Evolutionary conservation across 257 asterid genomes (phyloP), one percentile per base, ranked within the genome.

Genomic region (Fraxinus pennsylvanica): DNA sequence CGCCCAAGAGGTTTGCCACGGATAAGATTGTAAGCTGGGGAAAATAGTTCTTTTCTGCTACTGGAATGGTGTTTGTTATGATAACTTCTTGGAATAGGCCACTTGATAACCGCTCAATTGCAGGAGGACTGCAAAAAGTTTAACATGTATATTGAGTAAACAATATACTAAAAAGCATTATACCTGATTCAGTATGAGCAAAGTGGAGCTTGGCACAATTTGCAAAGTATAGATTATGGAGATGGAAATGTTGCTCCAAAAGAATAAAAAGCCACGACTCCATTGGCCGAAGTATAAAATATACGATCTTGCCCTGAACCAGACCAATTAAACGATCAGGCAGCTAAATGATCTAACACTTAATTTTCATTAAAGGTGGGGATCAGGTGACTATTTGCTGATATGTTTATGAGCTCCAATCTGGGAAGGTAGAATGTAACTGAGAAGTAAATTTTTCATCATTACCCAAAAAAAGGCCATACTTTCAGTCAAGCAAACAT

Each of bases 61-160:
- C 88, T 12, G 98, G 98, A 72, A 94, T 94, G 76, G 98, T 94
- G 87, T 94, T 94, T 45, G 98, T 94, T 73, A 94, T 79, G 76
- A 94, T 94, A 52, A 94, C 98, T 90, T 94, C 98, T 84, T 94
- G 98, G 83, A 94, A 92, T 45, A 94, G 87, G 68, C 98, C 98
- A 70, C 97, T 86, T 33, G 98, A 94, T 82, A 94, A 83, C 85
- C 98, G 89, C 85, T 94, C 97, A 72, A 94, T 85, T 15, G 97
- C 98, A 6, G 98, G 97, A 77, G 98, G 98, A 80, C 98, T 94
- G 92, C 85, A 85, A 80, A 81, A 85, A 36, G 68, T 39, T 19
- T 33, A 68, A 36, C 14, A 12, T n/a, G 76, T 15, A 9, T 57
- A 73, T 33, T 32, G 21, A 54, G 68, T 63, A 36, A 50, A 66